phyloP scores from a whole-genome alignment of 768 basidiomycete genomes.

The Russula sp. region DNA sequence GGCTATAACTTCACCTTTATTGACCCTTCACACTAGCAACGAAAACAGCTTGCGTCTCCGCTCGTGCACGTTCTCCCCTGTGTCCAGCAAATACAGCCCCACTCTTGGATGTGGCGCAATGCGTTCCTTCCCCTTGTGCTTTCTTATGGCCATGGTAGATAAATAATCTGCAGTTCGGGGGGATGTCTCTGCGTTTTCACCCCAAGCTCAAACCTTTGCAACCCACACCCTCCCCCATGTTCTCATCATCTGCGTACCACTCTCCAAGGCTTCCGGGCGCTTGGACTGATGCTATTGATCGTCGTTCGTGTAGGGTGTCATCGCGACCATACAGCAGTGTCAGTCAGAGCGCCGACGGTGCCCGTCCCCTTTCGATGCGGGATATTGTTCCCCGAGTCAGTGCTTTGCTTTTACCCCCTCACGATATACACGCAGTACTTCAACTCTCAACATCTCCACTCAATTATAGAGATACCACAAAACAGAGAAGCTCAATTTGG shows the following conservation, averaged over 20 bases:
- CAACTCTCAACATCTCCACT: not conserved
- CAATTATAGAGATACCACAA: not conserved
- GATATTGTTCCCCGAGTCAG: not conserved
- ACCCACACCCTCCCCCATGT: not conserved
- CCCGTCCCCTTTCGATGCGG: not conserved
- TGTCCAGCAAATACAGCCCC: not conserved
- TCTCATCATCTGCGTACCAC: no score
- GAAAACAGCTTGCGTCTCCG: not conserved
- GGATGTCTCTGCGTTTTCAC: not conserved
- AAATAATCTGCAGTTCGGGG: not conserved
- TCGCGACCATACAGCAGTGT: not conserved
- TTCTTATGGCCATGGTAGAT: not conserved
- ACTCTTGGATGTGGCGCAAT: not conserved
- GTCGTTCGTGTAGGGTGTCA: not conserved
- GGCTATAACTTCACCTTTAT: not conserved
- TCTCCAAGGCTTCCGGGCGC: no score
- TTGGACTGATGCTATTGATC: not conserved
- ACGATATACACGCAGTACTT: not conserved
- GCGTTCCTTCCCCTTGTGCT: not conserved
- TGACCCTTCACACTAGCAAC: not conserved
- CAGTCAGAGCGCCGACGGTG: not conserved
- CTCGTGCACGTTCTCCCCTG: not conserved
- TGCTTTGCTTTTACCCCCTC: not conserved
- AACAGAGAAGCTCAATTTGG: not conserved
- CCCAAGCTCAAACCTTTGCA: not conserved